These are phyloP conservation scores for Leishmania turanica DNA, from an alignment of 208 protist species.

Conservation along the genomic window DNA sequence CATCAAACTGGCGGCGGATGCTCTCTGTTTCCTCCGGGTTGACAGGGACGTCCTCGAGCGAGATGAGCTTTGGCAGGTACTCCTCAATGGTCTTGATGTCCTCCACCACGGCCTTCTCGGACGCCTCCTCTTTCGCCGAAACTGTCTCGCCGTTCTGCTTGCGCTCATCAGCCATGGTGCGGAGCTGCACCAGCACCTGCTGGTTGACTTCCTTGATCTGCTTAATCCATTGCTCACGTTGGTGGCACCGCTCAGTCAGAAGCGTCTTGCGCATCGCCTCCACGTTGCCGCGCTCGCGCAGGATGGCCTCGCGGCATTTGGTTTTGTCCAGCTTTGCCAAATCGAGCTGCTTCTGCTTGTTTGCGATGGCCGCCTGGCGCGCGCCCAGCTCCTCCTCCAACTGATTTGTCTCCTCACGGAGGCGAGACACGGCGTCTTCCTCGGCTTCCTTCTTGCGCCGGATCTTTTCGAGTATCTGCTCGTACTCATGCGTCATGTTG, in stretches of 20 bases:
- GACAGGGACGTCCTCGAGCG: constrained; percentile 82
- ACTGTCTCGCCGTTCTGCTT: constrained; percentile 70
- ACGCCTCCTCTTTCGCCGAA: constrained; percentile 69
- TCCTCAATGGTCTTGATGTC: constrained; percentile 90
- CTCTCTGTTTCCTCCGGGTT: constrained; percentile 86
- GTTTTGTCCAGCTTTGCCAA: constrained; percentile 86
- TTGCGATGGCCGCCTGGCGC: constrained; percentile 72
- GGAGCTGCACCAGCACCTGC: constrained; percentile 82
- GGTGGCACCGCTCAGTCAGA: constrained; percentile 65
- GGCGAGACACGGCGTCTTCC: constrained; percentile 60
- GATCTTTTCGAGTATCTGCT: constrained; percentile 88
- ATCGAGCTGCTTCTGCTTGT: constrained; percentile 89
- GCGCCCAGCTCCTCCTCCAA: constrained; percentile 81
- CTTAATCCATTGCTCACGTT: constrained; percentile 90
- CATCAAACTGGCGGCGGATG: constrained; percentile 88
- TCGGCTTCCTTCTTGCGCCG: constrained; percentile 90
- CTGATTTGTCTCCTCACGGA: constrained; percentile 80
- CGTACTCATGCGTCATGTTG: constrained; percentile 77
- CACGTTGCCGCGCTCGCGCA: constrained; percentile 73
- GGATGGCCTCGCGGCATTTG: constrained; percentile 83
- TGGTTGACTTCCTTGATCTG: constrained; percentile 91
- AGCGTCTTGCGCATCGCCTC: constrained; percentile 77
- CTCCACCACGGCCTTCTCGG: constrained; percentile 70
- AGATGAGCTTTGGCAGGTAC: constrained; percentile 89
- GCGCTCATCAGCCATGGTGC: constrained; percentile 68